Percentiles rank a stretch among this genome's conserved stretches.
Evolutionary conservation across 2,329 filamentous ascomycete species (phyloP).

Genomic region (Botrytis tulipae): DNA sequence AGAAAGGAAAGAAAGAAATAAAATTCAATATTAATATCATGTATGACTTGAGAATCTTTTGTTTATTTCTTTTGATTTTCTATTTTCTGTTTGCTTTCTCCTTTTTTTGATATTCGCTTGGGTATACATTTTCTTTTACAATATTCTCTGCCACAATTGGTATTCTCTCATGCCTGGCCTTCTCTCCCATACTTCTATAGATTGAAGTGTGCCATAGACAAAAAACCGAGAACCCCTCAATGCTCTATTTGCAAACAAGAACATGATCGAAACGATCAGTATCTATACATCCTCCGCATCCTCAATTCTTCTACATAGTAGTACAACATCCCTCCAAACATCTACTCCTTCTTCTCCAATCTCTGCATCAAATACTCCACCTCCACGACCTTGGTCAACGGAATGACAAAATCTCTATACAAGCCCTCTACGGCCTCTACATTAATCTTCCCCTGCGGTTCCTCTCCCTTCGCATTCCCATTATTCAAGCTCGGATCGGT

Average conservation of each 20-base stretch:
- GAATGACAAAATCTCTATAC: conserved; percentile 93
- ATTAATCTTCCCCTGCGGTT: conserved; percentile 76
- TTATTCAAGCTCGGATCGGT: conserved; percentile 71
- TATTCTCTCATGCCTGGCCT: neutral
- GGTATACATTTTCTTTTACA: neutral
- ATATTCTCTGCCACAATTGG: neutral
- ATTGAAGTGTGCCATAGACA: neutral
- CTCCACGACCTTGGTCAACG: conserved; percentile 96
- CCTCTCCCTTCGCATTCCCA: conserved; percentile 36
- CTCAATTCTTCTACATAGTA: neutral
- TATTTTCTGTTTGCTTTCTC: neutral
- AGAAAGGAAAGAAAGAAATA: conserved; percentile 16
- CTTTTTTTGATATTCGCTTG: too few relatives aligned
- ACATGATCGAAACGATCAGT: neutral
- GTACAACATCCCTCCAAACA: neutral
- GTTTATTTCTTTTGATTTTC: neutral
- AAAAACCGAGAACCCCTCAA: neutral
- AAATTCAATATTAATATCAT: conserved; percentile 18
- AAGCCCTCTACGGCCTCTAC: conserved; percentile 86
- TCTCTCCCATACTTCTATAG: neutral
- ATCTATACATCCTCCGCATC: neutral
- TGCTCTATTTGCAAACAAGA: neutral
- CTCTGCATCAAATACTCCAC: conserved; percentile 98
- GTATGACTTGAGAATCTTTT: neutral
- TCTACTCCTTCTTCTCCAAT: conserved; percentile 48